These are phyloP conservation scores for Fusarium dimerum DNA, from an alignment of 2,329 filamentous ascomycete species.

Conservation along the genomic window DNA sequence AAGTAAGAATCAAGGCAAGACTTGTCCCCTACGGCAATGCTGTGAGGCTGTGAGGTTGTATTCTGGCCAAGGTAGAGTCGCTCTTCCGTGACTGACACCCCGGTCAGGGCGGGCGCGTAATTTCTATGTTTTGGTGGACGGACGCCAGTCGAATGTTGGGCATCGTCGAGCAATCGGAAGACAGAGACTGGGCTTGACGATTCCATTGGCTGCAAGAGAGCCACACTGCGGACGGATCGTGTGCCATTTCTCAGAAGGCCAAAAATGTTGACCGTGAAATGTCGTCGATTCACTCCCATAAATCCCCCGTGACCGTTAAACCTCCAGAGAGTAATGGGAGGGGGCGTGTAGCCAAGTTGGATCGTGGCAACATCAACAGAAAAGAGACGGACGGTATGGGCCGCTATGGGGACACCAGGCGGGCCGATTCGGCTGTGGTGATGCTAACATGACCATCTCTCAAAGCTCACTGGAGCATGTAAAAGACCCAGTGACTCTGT, in stretches of 20 bases:
- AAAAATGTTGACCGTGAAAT: conserved; percentile 7
- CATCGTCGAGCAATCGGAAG: conserved; percentile 50
- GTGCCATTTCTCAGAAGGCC: conserved; percentile 17
- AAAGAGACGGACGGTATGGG: conserved; percentile 12
- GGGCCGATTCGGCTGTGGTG: conserved; percentile 20
- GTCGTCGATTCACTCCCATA: conserved; percentile 4
- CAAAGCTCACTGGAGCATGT: conserved; percentile 39
- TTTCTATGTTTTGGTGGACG: conserved; percentile 49
- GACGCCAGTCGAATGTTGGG: conserved; percentile 40
- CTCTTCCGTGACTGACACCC: conserved; percentile 34
- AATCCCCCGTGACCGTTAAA: background rate
- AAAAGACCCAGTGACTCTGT: conserved; percentile 47
- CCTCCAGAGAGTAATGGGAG: background rate
- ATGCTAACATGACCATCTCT: conserved; percentile 22
- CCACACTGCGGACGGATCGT: conserved; percentile 17
- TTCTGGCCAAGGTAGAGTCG: conserved; percentile 10
- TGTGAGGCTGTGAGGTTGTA: background rate
- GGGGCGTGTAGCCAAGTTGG: background rate
- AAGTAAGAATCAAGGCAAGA: conserved; percentile 21
- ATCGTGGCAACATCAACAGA: conserved; percentile 5
- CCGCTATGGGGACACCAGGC: conserved; percentile 16
- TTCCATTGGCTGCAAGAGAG: conserved; percentile 42
- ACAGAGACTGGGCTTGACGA: conserved; percentile 35
- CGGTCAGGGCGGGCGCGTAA: conserved; percentile 54
- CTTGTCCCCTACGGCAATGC: conserved; percentile 7